Evolutionary conservation across 208 protist genomes (phyloP).

Genomic region (Trypanosoma platydactyli): DNA sequence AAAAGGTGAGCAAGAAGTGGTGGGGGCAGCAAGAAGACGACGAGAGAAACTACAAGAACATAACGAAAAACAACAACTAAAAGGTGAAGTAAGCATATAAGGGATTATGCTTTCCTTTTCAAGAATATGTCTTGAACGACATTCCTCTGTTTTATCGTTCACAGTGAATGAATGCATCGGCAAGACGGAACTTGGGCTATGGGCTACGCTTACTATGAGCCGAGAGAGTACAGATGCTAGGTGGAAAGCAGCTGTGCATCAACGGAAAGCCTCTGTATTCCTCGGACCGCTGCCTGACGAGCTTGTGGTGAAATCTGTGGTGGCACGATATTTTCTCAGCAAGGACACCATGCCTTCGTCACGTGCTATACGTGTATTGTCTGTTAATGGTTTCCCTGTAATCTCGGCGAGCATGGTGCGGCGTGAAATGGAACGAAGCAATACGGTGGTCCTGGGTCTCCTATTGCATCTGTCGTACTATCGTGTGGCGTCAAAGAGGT

Average conservation of each 20-base stretch:
- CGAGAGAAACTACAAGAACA: neutral
- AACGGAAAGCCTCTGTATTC: conserved; percentile 6
- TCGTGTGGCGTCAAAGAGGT: neutral
- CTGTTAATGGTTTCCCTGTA: conserved; percentile 16
- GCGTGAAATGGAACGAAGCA: conserved; percentile 9
- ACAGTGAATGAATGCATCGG: conserved; percentile 16
- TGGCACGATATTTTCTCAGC: conserved; percentile 15
- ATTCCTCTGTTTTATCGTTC: conserved; percentile 1
- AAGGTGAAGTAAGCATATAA: neutral
- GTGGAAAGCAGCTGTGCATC: conserved; percentile 8
- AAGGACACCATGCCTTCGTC: neutral
- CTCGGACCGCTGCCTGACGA: conserved; percentile 9
- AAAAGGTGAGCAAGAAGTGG: too few species aligned
- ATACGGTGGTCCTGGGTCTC: conserved; percentile 7
- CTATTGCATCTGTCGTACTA: neutral
- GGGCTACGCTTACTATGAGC: conserved; percentile 17
- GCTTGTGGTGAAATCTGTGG: neutral
- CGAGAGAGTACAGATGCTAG: neutral
- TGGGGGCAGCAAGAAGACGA: too few species aligned
- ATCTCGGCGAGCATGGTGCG: neutral
- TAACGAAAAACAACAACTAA: neutral
- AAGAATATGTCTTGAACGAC: neutral
- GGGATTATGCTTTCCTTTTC: conserved; percentile 8
- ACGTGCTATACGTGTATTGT: neutral
- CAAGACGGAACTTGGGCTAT: neutral